Conservation (phyloP, 2,329 filamentous ascomycete species). For the Fusarium vanettenii region DNA sequence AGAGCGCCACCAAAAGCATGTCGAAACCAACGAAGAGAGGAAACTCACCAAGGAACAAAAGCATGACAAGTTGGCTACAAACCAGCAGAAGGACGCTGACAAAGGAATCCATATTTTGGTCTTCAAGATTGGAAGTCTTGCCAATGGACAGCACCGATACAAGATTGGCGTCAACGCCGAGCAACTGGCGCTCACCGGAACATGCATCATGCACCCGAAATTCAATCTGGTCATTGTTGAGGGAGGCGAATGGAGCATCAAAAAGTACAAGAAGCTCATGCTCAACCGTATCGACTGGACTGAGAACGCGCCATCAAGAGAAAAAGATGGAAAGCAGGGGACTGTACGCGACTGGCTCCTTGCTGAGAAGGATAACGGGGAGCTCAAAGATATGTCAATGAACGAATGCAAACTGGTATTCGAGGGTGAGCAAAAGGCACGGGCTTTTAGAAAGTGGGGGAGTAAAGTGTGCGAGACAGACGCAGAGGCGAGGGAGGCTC, state of each 20-base stretch:
- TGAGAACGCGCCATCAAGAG: constrained; percentile 80
- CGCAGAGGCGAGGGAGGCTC: constrained; percentile 82
- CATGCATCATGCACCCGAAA: constrained; percentile 91
- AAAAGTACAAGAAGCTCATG: constrained; percentile 92
- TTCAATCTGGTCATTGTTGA: constrained; percentile 93
- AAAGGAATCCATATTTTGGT: constrained; percentile 89
- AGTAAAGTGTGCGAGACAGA: constrained; percentile 95
- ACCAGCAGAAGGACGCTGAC: constrained; percentile 88
- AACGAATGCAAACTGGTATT: constrained; percentile 90
- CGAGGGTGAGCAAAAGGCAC: constrained; percentile 86
- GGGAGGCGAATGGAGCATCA: constrained; percentile 85
- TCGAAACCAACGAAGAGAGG: constrained; percentile 82
- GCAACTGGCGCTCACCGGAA: constrained; percentile 85
- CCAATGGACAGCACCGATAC: constrained; percentile 92
- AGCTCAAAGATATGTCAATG: constrained; percentile 81
- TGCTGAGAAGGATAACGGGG: constrained; percentile 80
- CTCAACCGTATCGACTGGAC: constrained; percentile 94
- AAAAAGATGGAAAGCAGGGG: constrained; percentile 70
- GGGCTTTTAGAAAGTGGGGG: constrained; percentile 88
- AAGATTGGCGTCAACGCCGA: constrained; percentile 94
- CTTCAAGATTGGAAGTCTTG: constrained; percentile 89
- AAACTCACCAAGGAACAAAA: constrained; percentile 90
- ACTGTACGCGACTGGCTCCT: constrained; percentile 80
- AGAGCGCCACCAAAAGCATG: constrained; percentile 83
- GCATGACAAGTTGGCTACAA: constrained; percentile 82